phyloP scores from a whole-genome alignment of 2,329 filamentous ascomycete species.

The Ophiostoma quercus region DNA sequence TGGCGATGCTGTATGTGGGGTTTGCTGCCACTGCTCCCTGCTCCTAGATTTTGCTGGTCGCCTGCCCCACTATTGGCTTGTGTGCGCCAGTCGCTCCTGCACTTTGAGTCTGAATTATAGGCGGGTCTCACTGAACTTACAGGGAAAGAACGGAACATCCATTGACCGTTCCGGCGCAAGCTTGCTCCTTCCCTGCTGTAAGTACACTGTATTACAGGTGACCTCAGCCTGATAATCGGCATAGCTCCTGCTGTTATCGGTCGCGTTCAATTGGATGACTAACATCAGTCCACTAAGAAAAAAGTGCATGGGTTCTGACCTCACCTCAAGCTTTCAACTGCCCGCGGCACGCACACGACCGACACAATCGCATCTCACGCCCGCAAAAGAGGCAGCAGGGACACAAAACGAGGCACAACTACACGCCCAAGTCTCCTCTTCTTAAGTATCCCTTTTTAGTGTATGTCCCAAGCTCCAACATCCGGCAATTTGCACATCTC shows the following conservation, averaged over 20 bases:
- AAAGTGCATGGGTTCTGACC: constrained; percentile 1
- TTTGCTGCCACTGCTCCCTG: constrained; percentile 3
- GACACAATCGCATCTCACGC: not conserved
- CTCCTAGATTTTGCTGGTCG: constrained; percentile 4
- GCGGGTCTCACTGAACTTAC: constrained; percentile 12
- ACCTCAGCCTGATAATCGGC: not conserved
- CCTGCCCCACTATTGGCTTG: constrained; percentile 20
- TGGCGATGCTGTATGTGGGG: constrained; percentile 16
- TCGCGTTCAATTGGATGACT: constrained; percentile 1
- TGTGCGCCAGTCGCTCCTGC: constrained; percentile 19
- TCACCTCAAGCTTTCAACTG: not conserved
- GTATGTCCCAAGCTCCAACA: not conserved
- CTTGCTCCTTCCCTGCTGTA: constrained; percentile 15
- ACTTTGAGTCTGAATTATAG: not conserved
- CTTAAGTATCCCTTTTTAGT: not conserved
- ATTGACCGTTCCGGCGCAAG: constrained; percentile 24
- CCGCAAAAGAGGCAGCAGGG: not conserved
- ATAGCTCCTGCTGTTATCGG: not conserved
- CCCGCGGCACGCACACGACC: not conserved
- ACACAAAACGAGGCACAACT: not conserved
- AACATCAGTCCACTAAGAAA: constrained; percentile 19
- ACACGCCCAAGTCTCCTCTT: not conserved
- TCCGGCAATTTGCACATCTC: not conserved
- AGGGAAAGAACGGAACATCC: constrained; percentile 20
- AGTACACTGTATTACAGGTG: not conserved